Conservation (phyloP, 2,329 filamentous ascomycete genomes). For the Trichoderma harzianum region DNA sequence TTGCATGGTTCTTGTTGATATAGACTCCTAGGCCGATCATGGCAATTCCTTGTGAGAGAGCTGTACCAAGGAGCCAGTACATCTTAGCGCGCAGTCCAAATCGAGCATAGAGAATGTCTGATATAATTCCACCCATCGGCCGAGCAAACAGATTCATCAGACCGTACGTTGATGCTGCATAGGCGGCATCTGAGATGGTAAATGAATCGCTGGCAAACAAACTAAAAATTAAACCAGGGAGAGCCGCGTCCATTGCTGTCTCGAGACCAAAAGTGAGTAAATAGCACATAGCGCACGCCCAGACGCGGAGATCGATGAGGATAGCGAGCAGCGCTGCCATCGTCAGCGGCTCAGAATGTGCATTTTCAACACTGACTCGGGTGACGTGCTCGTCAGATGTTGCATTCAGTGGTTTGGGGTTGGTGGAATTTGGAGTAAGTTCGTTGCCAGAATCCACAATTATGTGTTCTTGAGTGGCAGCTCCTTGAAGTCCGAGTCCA, state of each 20-base stretch:
- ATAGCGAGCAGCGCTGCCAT: slow-evolving; percentile 42
- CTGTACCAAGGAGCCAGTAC: slow-evolving; percentile 52
- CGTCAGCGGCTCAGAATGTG: not conserved
- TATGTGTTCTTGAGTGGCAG: not conserved
- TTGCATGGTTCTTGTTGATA: slow-evolving; percentile 56
- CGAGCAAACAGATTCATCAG: slow-evolving; percentile 68
- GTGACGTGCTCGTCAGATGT: not conserved
- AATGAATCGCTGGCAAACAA: slow-evolving; percentile 53
- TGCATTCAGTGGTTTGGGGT: not conserved
- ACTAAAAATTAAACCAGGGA: slow-evolving; percentile 58
- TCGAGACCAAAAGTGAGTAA: slow-evolving; percentile 62
- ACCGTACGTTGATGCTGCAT: slow-evolving; percentile 56
- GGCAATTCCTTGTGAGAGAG: slow-evolving; percentile 57
- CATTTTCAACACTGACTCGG: not conserved
- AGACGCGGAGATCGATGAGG: slow-evolving; percentile 54
- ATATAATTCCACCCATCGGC: slow-evolving; percentile 59
- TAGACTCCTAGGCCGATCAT: slow-evolving; percentile 56
- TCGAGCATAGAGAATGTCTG: slow-evolving; percentile 48
- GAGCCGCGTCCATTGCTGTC: slow-evolving; percentile 59
- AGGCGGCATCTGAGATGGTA: slow-evolving; percentile 59
- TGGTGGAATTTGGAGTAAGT: not conserved
- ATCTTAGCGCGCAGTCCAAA: slow-evolving; percentile 37
- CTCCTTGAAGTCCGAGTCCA: not conserved
- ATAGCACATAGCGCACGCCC: slow-evolving; percentile 50
- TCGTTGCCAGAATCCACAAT: not conserved